Base-by-base conservation (phyloP, 805 yeast species). In the Spathaspora passalidarum region DNA sequence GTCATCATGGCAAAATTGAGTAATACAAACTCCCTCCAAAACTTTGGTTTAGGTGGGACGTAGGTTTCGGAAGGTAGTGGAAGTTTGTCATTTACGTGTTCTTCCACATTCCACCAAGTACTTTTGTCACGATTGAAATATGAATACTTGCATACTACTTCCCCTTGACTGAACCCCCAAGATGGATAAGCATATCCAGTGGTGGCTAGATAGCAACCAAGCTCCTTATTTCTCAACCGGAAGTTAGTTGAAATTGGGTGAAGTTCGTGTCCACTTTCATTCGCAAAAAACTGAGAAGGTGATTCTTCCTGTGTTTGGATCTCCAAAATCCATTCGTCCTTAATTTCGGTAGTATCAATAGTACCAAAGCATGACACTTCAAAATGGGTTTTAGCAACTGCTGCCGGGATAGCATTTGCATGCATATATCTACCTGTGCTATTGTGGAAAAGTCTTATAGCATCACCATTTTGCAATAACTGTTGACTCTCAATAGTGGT, bases 311-410 rank as follows among this genome's bases (percentile, higher is more conserved):
- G 92, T 40, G 80, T 79, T 46, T 81, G 86, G 53, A 94, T 76
- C 68, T 92, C 96, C 38, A 92, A 72, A 32, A 85, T 69, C 99
- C 99, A 94, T 65, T 94, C 84, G 62, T 91, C 97, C 59, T 87
- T 86, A 3, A 63, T 64, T 58, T 92, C 98, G 49, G 94, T 92
- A 49, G 81, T 62, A 0, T 77, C 72, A 40, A 77, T 74, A 51
- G 80, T 79, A 47, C 97, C 96, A 60, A 89, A 89, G 59, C 97
- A 87, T 9, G 96, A 80, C 13, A 88, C 96, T 70, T 94, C 99
- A 69, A 75, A 85, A 44, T 78, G 78, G 32, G 75, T 66, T 46
- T 76, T 79, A 48, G 86, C 71, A 11, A 88, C 73, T 18, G 94
- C 94, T 2, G 95, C 96, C 2, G 81, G 69, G 43, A 94, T 76